Base-by-base conservation (phyloP, 2,329 filamentous ascomycete species). In the Juglanconis oblonga region DNA sequence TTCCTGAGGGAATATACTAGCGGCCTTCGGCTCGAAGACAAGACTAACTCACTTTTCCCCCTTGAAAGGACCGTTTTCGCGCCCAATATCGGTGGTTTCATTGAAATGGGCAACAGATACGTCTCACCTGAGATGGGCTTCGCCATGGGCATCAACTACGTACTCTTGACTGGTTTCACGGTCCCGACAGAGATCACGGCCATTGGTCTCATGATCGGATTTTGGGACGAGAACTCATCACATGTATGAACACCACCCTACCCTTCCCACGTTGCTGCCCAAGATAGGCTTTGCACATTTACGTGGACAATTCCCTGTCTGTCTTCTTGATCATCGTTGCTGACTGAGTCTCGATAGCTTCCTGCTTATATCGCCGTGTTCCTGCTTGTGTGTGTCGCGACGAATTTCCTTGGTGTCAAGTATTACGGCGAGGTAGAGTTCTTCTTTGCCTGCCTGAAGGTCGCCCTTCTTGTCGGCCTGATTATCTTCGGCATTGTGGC, bases 401-500 rank as follows among this genome's bases (percentile, higher is more conserved):
- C 63, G 40, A 67, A 67, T 40, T 60, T 67, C 36, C 44, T 64
- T 3, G 57, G 57, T 3, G 58, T 62, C 45, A 62, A 62, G 47
- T 62, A 55, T 38, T 62, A 61, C 5, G 61, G 61, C 14, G 61
- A 62, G 40, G 47, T 57, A 5, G 61, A 62, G 17, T 61, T 62
- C 53, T 57, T 52, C 32, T 62, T 62, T 38, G 61, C 58, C 35
- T 57, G 61, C 32, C 58, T 62, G 5, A 62, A 62, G 58, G 56
- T 62, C 38, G 57, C 58, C 17, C 55, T 59, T 5, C 42, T 62
- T 3, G 53, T 62, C 9, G 61, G 45, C 9, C 24, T 88, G 68
- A 87, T 88, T 61, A 78, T 89, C 35, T 76, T 87, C 49, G 82
- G 85, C 1, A 86, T 88, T 51, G 83, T 75, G 1, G 82, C 85